Conservation (phyloP, 805 yeast genomes). For the Ogataea sp. region DNA sequence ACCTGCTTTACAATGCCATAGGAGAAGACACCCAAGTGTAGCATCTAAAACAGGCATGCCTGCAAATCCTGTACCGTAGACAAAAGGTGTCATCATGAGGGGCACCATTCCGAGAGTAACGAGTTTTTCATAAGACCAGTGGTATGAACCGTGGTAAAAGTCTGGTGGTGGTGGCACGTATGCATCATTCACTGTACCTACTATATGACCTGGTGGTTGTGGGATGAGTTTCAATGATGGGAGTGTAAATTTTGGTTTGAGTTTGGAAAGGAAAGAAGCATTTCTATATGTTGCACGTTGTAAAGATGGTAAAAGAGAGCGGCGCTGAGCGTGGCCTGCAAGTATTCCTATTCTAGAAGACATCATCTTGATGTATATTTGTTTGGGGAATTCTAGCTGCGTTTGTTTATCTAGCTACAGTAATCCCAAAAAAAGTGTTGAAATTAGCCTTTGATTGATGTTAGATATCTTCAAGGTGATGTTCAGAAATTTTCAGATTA, state of each 20-base stretch:
- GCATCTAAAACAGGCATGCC: slow-evolving; percentile 52
- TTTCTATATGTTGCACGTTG: neutral
- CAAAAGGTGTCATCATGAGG: slow-evolving; percentile 50
- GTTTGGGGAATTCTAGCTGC: no score
- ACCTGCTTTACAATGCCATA: slow-evolving; percentile 64
- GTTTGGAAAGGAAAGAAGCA: neutral
- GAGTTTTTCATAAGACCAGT: slow-evolving; percentile 65
- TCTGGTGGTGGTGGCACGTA: slow-evolving; percentile 51
- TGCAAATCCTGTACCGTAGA: slow-evolving; percentile 36
- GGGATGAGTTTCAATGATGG: slow-evolving; percentile 29
- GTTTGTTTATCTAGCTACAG: no score
- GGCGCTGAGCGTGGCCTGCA: no score
- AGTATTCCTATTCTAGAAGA: no score
- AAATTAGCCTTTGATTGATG: no score
- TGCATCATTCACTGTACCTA: slow-evolving; percentile 69
- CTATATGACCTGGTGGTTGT: slow-evolving; percentile 68
- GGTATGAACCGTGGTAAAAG: slow-evolving; percentile 58
- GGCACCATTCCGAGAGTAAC: slow-evolving; percentile 59
- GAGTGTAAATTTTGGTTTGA: slow-evolving; percentile 4
- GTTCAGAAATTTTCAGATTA: no score
- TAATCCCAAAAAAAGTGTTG: no score
- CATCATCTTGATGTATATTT: no score
- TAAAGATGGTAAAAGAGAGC: no score
- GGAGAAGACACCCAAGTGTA: slow-evolving; percentile 41
- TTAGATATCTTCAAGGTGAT: no score